Conservation (phyloP, 345 rosid species). For the Euphorbia lathyris region DNA sequence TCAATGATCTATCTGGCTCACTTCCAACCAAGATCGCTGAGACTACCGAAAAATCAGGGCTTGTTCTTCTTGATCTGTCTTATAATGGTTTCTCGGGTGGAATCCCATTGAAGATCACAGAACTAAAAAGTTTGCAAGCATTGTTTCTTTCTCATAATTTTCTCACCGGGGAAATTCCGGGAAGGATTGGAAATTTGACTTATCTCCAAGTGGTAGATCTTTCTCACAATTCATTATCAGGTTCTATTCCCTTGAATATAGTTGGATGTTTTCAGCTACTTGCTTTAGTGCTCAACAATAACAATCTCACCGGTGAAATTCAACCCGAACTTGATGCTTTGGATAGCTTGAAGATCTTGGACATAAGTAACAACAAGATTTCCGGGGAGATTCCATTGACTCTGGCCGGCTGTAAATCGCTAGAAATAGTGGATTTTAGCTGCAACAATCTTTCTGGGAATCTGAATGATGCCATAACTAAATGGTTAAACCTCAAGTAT, state of each 20-base stretch:
- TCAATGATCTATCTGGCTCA: slow-evolving; percentile 64
- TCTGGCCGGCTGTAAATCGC: slow-evolving; percentile 76
- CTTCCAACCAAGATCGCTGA: slow-evolving; percentile 62
- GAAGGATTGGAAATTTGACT: slow-evolving; percentile 78
- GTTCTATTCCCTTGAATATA: slow-evolving; percentile 73
- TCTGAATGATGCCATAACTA: slow-evolving; percentile 77
- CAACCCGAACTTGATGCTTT: slow-evolving; percentile 92
- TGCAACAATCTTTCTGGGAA: slow-evolving; percentile 77
- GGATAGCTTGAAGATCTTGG: slow-evolving; percentile 73
- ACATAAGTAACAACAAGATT: slow-evolving; percentile 69
- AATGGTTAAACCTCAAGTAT: slow-evolving; percentile 78
- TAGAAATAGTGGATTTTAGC: slow-evolving; percentile 84
- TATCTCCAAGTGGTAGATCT: slow-evolving; percentile 85
- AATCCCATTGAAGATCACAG: slow-evolving; percentile 68
- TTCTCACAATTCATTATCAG: slow-evolving; percentile 67
- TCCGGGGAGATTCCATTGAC: slow-evolving; percentile 92
- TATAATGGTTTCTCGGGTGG: slow-evolving; percentile 70
- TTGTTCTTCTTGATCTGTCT: slow-evolving; percentile 78
- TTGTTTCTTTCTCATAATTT: slow-evolving; percentile 82
- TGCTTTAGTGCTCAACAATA: slow-evolving; percentile 62
- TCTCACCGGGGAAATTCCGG: slow-evolving; percentile 72
- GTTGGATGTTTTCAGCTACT: slow-evolving; percentile 91
- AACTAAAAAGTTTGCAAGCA: slow-evolving; percentile 74
- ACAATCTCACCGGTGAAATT: slow-evolving; percentile 77
- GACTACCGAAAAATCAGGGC: slow-evolving; percentile 66